Evolutionary conservation across 192 early-diverging fungal genomes (phyloP).

Genomic region (Coemansia sp.): DNA sequence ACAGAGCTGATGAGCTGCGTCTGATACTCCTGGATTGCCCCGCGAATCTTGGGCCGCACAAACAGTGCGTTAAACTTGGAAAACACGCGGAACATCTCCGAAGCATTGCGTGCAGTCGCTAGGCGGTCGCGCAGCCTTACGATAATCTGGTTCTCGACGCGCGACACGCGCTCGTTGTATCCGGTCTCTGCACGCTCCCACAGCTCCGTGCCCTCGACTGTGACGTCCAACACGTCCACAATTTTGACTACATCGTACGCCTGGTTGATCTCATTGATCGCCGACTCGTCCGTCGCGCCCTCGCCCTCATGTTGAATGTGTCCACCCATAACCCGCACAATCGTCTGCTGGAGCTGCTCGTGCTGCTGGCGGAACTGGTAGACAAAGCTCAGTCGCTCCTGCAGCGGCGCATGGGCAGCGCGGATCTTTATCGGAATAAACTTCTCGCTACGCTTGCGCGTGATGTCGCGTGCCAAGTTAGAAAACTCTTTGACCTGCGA

Average conservation of each 20-base stretch:
- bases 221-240: constrained; percentile 94
- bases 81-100: constrained; percentile 99
- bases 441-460: constrained; percentile 89
- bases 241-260: constrained; percentile 92
- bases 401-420: constrained; percentile 84
- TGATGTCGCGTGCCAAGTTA: constrained; percentile 90
- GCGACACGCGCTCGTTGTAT: constrained; percentile 93
- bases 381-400: constrained; percentile 91
- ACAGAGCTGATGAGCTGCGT: constrained; percentile 95
- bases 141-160: constrained; percentile 98
- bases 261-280: constrained; percentile 82
- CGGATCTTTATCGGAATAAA: constrained; percentile 95
- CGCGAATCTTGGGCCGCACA: constrained; percentile 98
- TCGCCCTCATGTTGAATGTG: constrained; percentile 47
- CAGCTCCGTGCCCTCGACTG: constrained; percentile 85
- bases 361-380: constrained; percentile 93
- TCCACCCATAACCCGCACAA: constrained; percentile 83
- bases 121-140: constrained; percentile 87
- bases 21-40: constrained; percentile 99
- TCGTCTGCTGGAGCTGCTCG: constrained; percentile 96
- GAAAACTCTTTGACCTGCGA: constrained; percentile 94
- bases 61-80: constrained; percentile 99
- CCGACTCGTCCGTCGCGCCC: constrained; percentile 63
- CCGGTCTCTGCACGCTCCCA: constrained; percentile 88
- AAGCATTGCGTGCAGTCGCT: constrained; percentile 93